Percentiles rank a stretch among this genome's conserved stretches.
These are phyloP conservation scores for Globisporangium polare DNA, from an alignment of 352 stramenopile species.

Conservation along the genomic window DNA sequence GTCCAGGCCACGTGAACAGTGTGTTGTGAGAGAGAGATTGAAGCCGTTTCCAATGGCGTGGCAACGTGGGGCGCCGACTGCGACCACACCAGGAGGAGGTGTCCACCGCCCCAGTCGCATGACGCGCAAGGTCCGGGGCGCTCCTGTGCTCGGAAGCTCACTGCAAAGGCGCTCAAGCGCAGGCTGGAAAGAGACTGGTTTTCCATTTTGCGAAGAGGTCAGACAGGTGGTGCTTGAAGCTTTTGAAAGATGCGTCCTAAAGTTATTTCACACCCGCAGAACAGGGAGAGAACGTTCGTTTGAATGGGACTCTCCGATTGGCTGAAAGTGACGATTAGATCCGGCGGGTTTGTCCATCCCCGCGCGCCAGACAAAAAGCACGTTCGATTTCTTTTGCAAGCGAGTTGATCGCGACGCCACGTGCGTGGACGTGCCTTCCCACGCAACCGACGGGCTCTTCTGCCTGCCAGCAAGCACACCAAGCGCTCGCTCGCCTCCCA, in stretches of 20 bases:
- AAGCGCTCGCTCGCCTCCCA: slow-evolving; percentile 20
- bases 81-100: too few species aligned
- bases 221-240: neutral
- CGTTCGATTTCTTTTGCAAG: slow-evolving; percentile 2
- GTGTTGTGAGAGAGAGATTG: too few species aligned
- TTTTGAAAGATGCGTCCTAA: slow-evolving; percentile 4
- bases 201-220: neutral
- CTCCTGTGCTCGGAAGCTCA: too few species aligned
- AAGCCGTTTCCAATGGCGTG: too few species aligned
- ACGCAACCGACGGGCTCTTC: too few species aligned
- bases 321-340: neutral
- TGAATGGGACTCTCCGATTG: slow-evolving; percentile 2
- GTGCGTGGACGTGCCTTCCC: neutral
- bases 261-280: neutral
- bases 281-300: neutral
- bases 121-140: too few species aligned
- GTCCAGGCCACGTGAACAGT: too few species aligned
- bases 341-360: too few species aligned
- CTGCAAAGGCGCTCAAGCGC: too few species aligned
- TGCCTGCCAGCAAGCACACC: slow-evolving; percentile 6
- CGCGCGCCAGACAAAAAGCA: neutral
- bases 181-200: neutral
- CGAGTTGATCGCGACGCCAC: neutral
- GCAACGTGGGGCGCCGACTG: too few species aligned
- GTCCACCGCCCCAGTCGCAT: too few species aligned